A percentile compares a stretch with the other conserved stretches of the same genome.
Evolutionary conservation across 371 early-diverging fungal species (phyloP).

Genomic region (Mucor racemosus): DNA sequence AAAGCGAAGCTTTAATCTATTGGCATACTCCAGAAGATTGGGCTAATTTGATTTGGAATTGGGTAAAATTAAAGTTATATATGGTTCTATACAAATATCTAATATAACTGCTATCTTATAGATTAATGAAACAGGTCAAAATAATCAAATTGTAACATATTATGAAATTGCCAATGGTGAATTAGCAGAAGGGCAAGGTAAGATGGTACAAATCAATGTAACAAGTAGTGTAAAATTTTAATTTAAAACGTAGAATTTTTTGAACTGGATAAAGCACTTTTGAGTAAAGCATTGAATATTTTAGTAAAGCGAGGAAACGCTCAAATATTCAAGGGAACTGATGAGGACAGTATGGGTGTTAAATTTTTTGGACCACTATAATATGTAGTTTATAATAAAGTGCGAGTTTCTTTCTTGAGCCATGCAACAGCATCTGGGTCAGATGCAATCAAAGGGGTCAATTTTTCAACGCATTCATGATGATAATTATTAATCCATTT

Average conservation of each 20-base stretch:
- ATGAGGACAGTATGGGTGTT: constrained; percentile 81
- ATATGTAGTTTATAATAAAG: constrained; percentile 37
- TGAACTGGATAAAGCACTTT: constrained; percentile 66
- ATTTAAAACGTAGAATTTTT: constrained; percentile 69
- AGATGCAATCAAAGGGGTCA: constrained; percentile 74
- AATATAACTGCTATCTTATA: constrained; percentile 14
- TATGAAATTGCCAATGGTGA: constrained; percentile 88
- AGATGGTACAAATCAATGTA: constrained; percentile 51
- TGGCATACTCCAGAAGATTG: constrained; percentile 93
- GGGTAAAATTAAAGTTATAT: constrained; percentile 59
- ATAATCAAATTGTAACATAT: constrained; percentile 80
- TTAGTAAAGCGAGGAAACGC: constrained; percentile 82
- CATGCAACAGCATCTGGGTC: constrained; percentile 73
- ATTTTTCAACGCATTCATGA: constrained; percentile 69
- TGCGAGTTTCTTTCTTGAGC: constrained; percentile 76
- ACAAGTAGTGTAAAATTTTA: constrained; percentile 15
- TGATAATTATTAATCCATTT: constrained; percentile 92
- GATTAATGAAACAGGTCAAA: constrained; percentile 75
- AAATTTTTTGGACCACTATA: constrained; percentile 72
- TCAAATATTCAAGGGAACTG: constrained; percentile 80
- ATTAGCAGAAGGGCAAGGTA: constrained; percentile 73
- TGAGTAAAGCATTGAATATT: constrained; percentile 77
- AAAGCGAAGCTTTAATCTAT: constrained; percentile 70
- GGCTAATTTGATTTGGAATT: constrained; percentile 78
- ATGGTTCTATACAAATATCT: too few species aligned